Base-by-base conservation (phyloP, 441 rosid genomes). In the Raphanus hybrid region DNA sequence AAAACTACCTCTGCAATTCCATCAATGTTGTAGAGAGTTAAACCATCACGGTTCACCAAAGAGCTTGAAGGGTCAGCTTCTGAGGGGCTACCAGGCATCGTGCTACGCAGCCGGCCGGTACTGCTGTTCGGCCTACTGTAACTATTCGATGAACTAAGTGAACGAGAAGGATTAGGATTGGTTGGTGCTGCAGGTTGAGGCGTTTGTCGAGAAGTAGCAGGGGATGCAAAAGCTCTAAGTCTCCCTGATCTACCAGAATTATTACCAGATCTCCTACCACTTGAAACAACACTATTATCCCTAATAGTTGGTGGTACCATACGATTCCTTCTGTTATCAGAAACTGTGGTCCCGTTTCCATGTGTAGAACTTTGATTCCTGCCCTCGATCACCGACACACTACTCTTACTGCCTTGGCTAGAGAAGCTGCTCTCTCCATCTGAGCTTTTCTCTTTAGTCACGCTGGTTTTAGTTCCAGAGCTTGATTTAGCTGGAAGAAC, bases 1-100 rank as follows among this genome's bases (percentile, higher is more conserved):
- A 64, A 64, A 67, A 29, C 50, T 86, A 95, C 99, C 99, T 91
- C 99, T 45, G 95, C 97, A 81, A 91, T 84, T 63, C 94, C 99
- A 80, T 88, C 91, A 86, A 88, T 86, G 78, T 84, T 87, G 86
- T 83, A 88, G 41, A 70, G 87, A 59, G 81, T 85, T 70, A 89
- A 86, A 82, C 84, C 84, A 71, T 89, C 91, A 43, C 63, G 84
- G 82, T 83, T 87, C 59, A 75, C 57, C 54, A 82, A 72, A 74
- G 91, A 77, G 75, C 39, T 84, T 41, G 79, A 67, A 59, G 79
- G 58, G 67, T 88, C 86, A 75, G 80, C 68, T 73, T 86, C 93
- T 10, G 69, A 5, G 69, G 89, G 86, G 67, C 90, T 87, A 87
- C 82, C 81, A 27, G 97, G 87, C 70, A 84, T 70, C 43, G 70